These are phyloP conservation scores for Leishmania amazonensis DNA, from an alignment of 208 protist species.

Conservation along the genomic window DNA sequence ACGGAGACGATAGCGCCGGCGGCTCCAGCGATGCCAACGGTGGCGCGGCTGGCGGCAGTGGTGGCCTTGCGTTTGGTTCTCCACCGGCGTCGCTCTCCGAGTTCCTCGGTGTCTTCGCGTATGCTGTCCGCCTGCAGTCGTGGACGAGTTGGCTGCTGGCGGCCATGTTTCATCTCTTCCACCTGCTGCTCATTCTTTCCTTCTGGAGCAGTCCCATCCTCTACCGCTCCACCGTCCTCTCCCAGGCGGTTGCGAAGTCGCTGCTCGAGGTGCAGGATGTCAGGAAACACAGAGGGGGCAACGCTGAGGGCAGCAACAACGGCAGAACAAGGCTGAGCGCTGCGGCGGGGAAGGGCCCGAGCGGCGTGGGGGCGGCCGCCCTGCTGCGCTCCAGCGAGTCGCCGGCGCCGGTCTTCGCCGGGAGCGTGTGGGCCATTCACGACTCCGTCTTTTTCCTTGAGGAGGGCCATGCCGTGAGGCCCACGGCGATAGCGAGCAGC, in stretches of 20 bases:
- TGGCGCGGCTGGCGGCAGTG: background rate
- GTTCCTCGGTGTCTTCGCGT: slow-evolving; percentile 16
- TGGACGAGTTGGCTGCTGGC: slow-evolving; percentile 32
- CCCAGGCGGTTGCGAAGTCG: slow-evolving; percentile 33
- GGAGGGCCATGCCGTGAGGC: slow-evolving; percentile 33
- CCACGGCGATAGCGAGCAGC: slow-evolving; percentile 36
- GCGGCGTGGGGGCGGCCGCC: background rate
- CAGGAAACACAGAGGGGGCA: slow-evolving; percentile 6
- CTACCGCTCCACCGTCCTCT: slow-evolving; percentile 47
- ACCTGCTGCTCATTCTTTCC: slow-evolving; percentile 37
- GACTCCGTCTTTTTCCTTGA: slow-evolving; percentile 53
- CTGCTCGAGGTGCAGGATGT: slow-evolving; percentile 44
- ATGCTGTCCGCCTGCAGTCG: slow-evolving; percentile 32
- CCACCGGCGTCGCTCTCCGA: slow-evolving; percentile 19
- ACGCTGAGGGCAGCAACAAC: background rate
- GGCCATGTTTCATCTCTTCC: slow-evolving; percentile 36
- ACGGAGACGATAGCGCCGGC: slow-evolving; percentile 1
- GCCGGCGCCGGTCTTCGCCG: slow-evolving; percentile 20
- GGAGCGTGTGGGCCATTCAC: slow-evolving; percentile 54
- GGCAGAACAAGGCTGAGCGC: background rate
- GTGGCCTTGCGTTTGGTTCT: slow-evolving; percentile 12
- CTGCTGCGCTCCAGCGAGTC: slow-evolving; percentile 4
- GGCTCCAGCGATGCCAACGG: background rate
- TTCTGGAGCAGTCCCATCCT: slow-evolving; percentile 41
- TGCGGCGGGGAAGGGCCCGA: background rate